A percentile compares a stretch with the other conserved stretches of the same genome.
phyloP scores from a whole-genome alignment of 2,329 filamentous ascomycete genomes.

The Didymella pinodella region DNA sequence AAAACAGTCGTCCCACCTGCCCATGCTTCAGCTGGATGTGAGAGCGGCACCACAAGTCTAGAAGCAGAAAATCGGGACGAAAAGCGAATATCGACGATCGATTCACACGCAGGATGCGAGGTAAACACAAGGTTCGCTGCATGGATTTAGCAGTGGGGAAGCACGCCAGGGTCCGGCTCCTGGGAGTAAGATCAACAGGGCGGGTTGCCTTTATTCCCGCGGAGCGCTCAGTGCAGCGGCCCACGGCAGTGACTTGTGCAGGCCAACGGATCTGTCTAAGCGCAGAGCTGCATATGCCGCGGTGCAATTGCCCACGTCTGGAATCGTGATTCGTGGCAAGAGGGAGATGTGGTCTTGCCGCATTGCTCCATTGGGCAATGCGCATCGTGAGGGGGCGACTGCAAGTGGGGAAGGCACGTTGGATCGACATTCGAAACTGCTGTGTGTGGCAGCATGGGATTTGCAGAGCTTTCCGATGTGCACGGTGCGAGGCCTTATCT shows the following conservation, averaged over 20 bases:
- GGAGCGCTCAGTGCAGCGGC: conserved; percentile 2
- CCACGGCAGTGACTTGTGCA: conserved; percentile 1
- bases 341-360: background rate
- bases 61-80: conserved; percentile 1
- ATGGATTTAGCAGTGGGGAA: conserved; percentile 9
- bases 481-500: conserved; percentile 1
- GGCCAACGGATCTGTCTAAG: conserved; percentile 1
- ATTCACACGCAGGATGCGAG: background rate
- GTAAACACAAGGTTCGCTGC: conserved; percentile 12
- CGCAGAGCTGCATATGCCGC: conserved; percentile 10
- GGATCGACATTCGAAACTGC: conserved; percentile 4
- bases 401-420: background rate
- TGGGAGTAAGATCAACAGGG: background rate
- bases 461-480: conserved; percentile 8
- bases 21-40: background rate
- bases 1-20: background rate
- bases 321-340: background rate
- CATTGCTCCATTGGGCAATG: background rate
- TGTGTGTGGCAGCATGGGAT: conserved; percentile 8
- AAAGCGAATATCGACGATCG: background rate
- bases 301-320: background rate
- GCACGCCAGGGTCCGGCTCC: conserved; percentile 1
- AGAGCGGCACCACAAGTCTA: background rate
- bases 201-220: background rate
- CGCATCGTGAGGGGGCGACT: conserved; percentile 1